Base-by-base conservation (phyloP, 129 eudicot genomes). In the Ambrosia trifida region DNA sequence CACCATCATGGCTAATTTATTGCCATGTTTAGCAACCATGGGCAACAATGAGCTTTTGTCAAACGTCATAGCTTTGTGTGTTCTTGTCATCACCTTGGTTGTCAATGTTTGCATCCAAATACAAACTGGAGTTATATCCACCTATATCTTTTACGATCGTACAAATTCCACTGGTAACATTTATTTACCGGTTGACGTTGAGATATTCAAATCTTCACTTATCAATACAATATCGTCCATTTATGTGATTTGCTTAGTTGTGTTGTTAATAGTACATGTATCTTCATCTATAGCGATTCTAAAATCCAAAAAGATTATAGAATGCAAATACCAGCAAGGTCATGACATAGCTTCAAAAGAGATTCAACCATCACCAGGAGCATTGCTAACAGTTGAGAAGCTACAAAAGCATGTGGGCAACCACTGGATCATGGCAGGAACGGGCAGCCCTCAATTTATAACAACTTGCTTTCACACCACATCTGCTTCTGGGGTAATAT, bases 261-360 rank as follows among this genome's bases (percentile, higher is more conserved):
- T 14, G 66, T 60, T 60, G 66, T 7, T 60, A 24, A 13, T 60
- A 4, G 6, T 60, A 13, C 66, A 60, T 60, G 41, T 60, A 12
- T 60, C 24, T 33, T 60, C 66, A 14, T 60, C 45, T 60, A 13
- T 60, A 14, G 66, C 66, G 18, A 60, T 60, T 60, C 11, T 60
- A 32, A 60, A 60, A 35, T 60, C 66, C 43, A 60, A 60, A 31
- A 6, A 60, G 66, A 32, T 31, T 60, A 60, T 60, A 60, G 66
- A 60, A 32, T 32, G 24, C 11, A 60, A 60, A 60, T 60, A 60
- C 43, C 41, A 60, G 11, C 18, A 60, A 11, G 10, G 18, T 32
- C 45, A 32, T 14, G 20, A 40, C 2, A 40, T 8, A 40, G 44
- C 44, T 40, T 40, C 44, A 7, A 40, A 40, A 40, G 11, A 40